Evolutionary conservation across 805 yeast species (phyloP), one percentile per base, ranked within the genome.

Genomic region (Jamesozyma lodderae): DNA sequence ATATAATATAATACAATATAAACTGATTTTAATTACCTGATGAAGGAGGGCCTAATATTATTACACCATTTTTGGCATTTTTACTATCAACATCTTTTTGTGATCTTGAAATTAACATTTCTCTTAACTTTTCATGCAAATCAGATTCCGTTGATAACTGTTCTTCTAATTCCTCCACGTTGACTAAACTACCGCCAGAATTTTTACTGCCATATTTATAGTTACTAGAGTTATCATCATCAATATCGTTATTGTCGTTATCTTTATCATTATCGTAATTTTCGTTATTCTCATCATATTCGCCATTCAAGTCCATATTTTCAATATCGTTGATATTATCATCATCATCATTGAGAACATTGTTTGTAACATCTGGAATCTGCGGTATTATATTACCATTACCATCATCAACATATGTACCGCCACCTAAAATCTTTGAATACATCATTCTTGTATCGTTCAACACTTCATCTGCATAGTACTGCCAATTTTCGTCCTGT

Each of bases 371-470:
- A 20, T 43, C 41, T n/a, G 42, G 38, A 5, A 49, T 37, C 30
- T 46, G 47, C 4, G 53, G 53, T n/a, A 46, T 41, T 20, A 49
- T 49, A 32, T 48, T 48, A 24, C 52, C 52, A 30, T 44, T 42
- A 9, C 46, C 52, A 35, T 54, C 57, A 24, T 52, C 56, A 11
- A 52, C 46, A 37, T 49, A 54, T 7, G 48, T 48, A n/a, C 56
- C 59, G 10, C 60, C 62, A 16, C 62, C 60, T 3, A 57, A 33
- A 36, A 57, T 57, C 41, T 53, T 55, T 8, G 62, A 53, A 40
- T 53, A 57, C 60, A 57, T 55, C 21, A 49, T 39, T 35, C 58
- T 52, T 33, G 56, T 55, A 40, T 51, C 62, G 40, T 47, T 52
- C 33, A 56, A 40, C 11, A 55, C 54, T 26, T 55, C 58, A 16